A percentile compares a stretch with the other conserved stretches of the same genome.
Conservation (phyloP, 495 filamentous ascomycete genomes). For the Aspergillus campestris region DNA sequence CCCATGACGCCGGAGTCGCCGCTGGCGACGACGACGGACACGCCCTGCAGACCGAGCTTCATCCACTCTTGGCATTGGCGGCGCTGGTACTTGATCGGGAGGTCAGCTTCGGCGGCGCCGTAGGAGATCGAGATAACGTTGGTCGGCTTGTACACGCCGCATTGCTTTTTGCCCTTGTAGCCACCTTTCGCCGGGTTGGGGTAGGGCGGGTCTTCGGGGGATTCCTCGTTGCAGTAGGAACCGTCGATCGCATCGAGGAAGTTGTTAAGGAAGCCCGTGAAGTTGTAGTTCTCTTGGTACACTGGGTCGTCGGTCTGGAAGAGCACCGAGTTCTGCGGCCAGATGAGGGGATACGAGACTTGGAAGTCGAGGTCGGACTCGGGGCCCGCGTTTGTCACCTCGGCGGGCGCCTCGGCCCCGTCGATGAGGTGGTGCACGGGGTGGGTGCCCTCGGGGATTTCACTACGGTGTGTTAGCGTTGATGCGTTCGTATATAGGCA, state of each 20-base stretch:
- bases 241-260: slow-evolving; percentile 57
- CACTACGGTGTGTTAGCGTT: slow-evolving; percentile 2
- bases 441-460: slow-evolving; percentile 31
- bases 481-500: not conserved
- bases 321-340: slow-evolving; percentile 50
- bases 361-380: slow-evolving; percentile 48
- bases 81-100: slow-evolving; percentile 43
- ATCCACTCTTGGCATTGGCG: slow-evolving; percentile 54
- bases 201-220: slow-evolving; percentile 48
- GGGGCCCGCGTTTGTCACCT: slow-evolving; percentile 20
- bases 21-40: slow-evolving; percentile 51
- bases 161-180: slow-evolving; percentile 51
- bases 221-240: slow-evolving; percentile 46
- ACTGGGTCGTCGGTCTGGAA: slow-evolving; percentile 51
- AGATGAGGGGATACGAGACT: slow-evolving; percentile 44
- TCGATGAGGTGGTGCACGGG: slow-evolving; percentile 36
- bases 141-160: slow-evolving; percentile 50
- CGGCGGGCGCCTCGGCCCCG: slow-evolving; percentile 29
- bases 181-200: slow-evolving; percentile 44
- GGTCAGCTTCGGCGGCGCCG: slow-evolving; percentile 40
- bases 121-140: slow-evolving; percentile 57
- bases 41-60: slow-evolving; percentile 58
- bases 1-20: slow-evolving; percentile 53
- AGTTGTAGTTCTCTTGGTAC: slow-evolving; percentile 36
- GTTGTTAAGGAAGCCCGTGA: slow-evolving; percentile 31